Base-by-base conservation (phyloP, 1,139 yeast species). In the Barnettozyma hawaiiensis region DNA sequence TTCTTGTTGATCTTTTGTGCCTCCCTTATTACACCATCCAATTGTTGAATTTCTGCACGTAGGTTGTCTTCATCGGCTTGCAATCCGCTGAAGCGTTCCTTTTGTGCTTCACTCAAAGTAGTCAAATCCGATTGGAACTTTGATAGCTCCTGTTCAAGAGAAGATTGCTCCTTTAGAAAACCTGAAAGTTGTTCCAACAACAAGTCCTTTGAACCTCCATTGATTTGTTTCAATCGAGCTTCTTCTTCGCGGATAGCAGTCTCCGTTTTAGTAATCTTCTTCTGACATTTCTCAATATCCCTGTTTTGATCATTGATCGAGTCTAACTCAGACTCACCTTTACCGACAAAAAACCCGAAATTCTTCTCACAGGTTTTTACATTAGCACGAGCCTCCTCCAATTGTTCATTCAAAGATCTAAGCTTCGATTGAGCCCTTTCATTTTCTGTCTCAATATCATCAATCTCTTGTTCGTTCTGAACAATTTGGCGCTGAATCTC, bases 121-220 rank as follows among this genome's bases (percentile, higher is more conserved):
- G 47, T 40, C 6, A 52, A 14, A 3, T 33, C 31, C 10, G 36
- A 22, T 3, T 57, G 33, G 5, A 4, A 11, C 8, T 12, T 16
- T 18, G 33, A 18, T 31, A 31, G 5, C 33, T 31, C n/a, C 14
- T 10, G 14, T 31, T 31, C 33, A 31, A 31, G 21, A 12, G 33
- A 16, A 12, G 21, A 10, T 18, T 31, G 33, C 12, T 16, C 21
- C 21, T 4, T 12, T 19, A 16, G 33, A 19, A 18, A 9, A 10
- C 21, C 8, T 3, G 14, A n/a, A 32, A 52, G 47, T 35, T 63
- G 62, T 23, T 51, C 50, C 21, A 49, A 39, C 23, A 64, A 37
- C 14, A 58, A 53, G 12, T 57, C 60, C 46, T 59, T 58, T 5
- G 75, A 63, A 12, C 73, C 72, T 18, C 76, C 73, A 45, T 65